phyloP scores from a whole-genome alignment of 768 basidiomycete genomes.

The Crepidotus variabilis region DNA sequence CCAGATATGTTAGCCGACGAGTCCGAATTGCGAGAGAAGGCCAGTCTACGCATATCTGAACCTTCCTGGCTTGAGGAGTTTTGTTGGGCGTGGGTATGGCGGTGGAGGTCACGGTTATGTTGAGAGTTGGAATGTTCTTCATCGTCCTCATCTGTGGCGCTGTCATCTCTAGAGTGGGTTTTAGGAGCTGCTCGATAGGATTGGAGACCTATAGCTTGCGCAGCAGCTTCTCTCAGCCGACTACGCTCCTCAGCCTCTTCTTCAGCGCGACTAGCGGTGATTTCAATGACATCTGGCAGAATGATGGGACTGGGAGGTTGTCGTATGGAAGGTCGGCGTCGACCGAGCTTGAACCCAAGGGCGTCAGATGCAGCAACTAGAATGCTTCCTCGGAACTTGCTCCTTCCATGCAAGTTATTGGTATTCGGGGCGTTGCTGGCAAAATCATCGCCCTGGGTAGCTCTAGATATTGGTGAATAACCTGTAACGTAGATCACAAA shows the following conservation, averaged over 20 bases:
- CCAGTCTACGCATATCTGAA: slow-evolving; percentile 12
- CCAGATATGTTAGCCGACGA: slow-evolving; percentile 16
- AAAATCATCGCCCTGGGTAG: slow-evolving; percentile 6
- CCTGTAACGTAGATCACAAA: slow-evolving; percentile 8
- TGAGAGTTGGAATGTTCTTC: slow-evolving; percentile 20
- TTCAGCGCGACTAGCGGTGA: slow-evolving; percentile 49
- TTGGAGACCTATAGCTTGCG: slow-evolving; percentile 69
- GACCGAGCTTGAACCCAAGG: slow-evolving; percentile 44
- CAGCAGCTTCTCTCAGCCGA: slow-evolving; percentile 71
- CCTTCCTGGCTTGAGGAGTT: background rate
- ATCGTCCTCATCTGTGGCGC: slow-evolving; percentile 35
- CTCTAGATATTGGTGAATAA: slow-evolving; percentile 10
- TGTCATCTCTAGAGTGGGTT: slow-evolving; percentile 27
- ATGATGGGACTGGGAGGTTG: slow-evolving; percentile 39
- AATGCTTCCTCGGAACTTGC: slow-evolving; percentile 40
- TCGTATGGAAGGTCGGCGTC: slow-evolving; percentile 35
- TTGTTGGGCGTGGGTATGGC: slow-evolving; percentile 12
- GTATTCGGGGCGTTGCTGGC: background rate
- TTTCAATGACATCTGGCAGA: slow-evolving; percentile 72
- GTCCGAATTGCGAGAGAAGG: slow-evolving; percentile 17
- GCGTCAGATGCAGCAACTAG: slow-evolving; percentile 54
- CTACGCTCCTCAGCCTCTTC: slow-evolving; percentile 71
- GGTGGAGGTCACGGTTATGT: background rate
- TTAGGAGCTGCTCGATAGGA: slow-evolving; percentile 42
- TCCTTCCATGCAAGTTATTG: slow-evolving; percentile 12